A percentile compares a stretch with the other conserved stretches of the same genome.
Conservation (phyloP, 2,329 filamentous ascomycete species). For the Ophiostoma piceae region DNA sequence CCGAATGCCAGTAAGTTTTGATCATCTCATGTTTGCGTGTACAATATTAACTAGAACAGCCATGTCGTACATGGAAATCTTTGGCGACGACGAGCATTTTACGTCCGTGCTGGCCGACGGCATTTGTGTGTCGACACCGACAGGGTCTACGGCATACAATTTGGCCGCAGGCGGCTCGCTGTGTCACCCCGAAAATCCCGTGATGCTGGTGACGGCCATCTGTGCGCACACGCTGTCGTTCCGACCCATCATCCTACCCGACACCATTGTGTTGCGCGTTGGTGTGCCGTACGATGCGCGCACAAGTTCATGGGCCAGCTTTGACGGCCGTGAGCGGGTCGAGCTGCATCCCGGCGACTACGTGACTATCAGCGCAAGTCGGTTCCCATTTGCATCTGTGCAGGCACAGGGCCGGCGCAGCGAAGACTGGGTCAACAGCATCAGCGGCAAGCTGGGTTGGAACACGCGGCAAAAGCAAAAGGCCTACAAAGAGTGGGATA, state of each 20-base stretch:
- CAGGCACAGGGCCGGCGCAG: conserved; percentile 62
- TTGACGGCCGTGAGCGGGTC: conserved; percentile 86
- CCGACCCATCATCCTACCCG: conserved; percentile 90
- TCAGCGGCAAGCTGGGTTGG: conserved; percentile 73
- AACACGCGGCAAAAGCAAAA: conserved; percentile 77
- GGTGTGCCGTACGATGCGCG: conserved; percentile 93
- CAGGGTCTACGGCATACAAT: conserved; percentile 92
- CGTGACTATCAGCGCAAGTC: conserved; percentile 73
- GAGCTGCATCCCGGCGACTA: conserved; percentile 76
- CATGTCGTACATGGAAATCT: conserved; percentile 87
- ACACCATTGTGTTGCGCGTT: conserved; percentile 87
- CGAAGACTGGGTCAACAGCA: conserved; percentile 79
- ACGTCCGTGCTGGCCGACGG: conserved; percentile 91
- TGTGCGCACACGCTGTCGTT: conserved; percentile 94
- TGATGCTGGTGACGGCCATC: conserved; percentile 90
- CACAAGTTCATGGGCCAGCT: conserved; percentile 92
- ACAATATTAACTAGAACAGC: conserved; percentile 46
- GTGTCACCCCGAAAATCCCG: conserved; percentile 92
- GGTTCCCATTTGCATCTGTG: conserved; percentile 71
- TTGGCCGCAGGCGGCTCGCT: conserved; percentile 91
- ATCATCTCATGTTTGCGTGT: no score
- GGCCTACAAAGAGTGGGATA: conserved; percentile 47
- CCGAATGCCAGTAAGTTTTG: conserved; percentile 55
- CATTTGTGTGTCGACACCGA: conserved; percentile 88
- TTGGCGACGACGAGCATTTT: conserved; percentile 92